Base-by-base conservation (phyloP, 2,329 filamentous ascomycete genomes). In the Colletotrichum neosansevieriae region DNA sequence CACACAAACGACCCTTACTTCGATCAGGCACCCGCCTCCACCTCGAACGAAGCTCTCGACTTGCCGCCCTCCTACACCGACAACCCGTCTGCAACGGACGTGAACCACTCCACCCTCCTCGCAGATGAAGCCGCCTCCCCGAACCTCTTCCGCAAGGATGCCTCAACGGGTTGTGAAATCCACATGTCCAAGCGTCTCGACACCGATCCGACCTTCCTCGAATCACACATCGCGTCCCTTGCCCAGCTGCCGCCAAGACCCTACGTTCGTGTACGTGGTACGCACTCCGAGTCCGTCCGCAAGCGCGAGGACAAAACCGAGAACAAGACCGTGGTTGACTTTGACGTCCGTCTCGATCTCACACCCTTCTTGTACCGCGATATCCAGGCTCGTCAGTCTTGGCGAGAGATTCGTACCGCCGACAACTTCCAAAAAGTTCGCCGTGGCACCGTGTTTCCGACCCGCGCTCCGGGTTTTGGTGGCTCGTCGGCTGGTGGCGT, bases 401-500 rank as follows among this genome's bases (percentile, higher is more conserved):
- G 81, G 84, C 73, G 77, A 11, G 71, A 78, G 29, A 70, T 89
- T n/a, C 77, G 79, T 10, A 85, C 86, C 0, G 86, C 87, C 0
- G 82, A 86, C 56, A 87, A 90, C 73, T 79, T 83, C 59, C 87
- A 91, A 72, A 87, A 88, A 70, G 86, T 86, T 10, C 84, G 86
- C 62, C 89, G 92, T n/a, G 92, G 92, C 19, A 89, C 88, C 4
- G 81, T 89, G 58, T 81, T 88, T 15, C 82, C 84, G 64, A 84
- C 79, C 5, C 79, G 84, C 4, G 88, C 84, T 0, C 84, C 85
- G 0, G 79, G 79, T n/a, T 78, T 82, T 47, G 76, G 77, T 66
- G 74, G 75, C 61, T 69, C 63, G 24, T 67, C 71, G 4, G 40
- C 45, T 21, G 59, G 54, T n/a, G 58, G 34, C 17, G 64, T 53